phyloP scores from a whole-genome alignment of 345 rosid genomes.

The Populus deltoides region DNA sequence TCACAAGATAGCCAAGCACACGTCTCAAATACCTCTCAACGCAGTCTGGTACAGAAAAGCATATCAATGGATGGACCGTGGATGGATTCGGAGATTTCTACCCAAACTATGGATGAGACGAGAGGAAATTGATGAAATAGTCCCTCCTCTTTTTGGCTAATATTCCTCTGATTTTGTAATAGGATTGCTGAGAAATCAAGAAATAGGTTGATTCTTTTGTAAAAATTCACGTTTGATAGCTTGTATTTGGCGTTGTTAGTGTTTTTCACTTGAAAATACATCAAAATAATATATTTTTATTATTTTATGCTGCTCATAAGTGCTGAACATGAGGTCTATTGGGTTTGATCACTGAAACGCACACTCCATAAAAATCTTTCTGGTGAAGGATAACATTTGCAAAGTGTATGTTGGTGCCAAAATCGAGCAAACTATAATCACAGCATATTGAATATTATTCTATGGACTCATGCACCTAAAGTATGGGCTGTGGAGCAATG shows the following conservation, averaged over 20 bases:
- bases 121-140: background rate
- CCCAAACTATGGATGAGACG: constrained; percentile 34
- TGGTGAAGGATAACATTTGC: too few species aligned
- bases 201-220: background rate
- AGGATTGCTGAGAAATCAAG: background rate
- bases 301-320: too few species aligned
- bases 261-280: too few species aligned
- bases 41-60: constrained; percentile 39
- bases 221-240: background rate
- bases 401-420: too few species aligned
- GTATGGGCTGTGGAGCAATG: background rate
- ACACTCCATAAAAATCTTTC: too few species aligned
- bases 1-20: constrained; percentile 62
- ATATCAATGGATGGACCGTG: constrained; percentile 65
- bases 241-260: too few species aligned
- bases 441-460: background rate
- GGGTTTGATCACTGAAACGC: too few species aligned
- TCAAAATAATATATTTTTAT: too few species aligned
- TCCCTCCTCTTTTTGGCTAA: background rate
- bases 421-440: too few species aligned
- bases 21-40: constrained; percentile 40
- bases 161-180: background rate
- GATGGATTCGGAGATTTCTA: constrained; percentile 51
- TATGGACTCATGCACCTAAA: background rate
- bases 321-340: too few species aligned